A percentile compares a stretch with the other conserved stretches of the same genome.
Evolutionary conservation across 2,329 filamentous ascomycete genomes (phyloP).

Genomic region (Incumbomyces delicatus): DNA sequence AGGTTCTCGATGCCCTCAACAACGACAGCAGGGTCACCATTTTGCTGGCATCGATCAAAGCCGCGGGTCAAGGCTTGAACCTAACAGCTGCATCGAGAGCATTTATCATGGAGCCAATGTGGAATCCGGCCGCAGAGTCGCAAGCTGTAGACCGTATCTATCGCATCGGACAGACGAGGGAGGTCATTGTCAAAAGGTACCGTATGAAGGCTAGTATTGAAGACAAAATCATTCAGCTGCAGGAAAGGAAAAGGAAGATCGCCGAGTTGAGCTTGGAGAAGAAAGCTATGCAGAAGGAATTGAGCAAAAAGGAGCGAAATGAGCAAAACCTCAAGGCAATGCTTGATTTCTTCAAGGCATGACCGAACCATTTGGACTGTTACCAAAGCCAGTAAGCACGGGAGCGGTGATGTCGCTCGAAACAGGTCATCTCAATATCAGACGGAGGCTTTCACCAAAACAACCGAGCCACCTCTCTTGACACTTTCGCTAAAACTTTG

Average conservation of each 20-base stretch:
- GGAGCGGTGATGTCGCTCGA: too few species aligned
- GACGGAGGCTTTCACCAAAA: too few species aligned
- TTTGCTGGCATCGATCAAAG: conserved; percentile 84
- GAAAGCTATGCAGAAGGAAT: conserved; percentile 23
- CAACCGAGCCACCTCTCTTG: too few species aligned
- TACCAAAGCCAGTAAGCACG: too few species aligned
- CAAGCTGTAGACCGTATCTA: conserved; percentile 93
- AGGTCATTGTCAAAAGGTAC: conserved; percentile 76
- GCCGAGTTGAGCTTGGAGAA: conserved; percentile 78
- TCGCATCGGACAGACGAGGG: conserved; percentile 78
- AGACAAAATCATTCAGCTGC: conserved; percentile 81
- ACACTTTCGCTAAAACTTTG: too few species aligned
- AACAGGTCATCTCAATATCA: too few species aligned
- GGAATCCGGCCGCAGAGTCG: conserved; percentile 88
- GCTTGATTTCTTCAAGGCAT: conserved; percentile 18
- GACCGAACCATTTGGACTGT: conserved; percentile 1
- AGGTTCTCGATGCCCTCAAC: conserved; percentile 68
- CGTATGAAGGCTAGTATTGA: conserved; percentile 89
- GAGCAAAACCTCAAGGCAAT: conserved; percentile 21
- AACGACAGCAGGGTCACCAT: conserved; percentile 62
- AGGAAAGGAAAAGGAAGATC: conserved; percentile 85
- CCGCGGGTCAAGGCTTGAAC: conserved; percentile 85
- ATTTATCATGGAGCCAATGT: conserved; percentile 97
- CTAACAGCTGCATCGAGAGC: conserved; percentile 76
- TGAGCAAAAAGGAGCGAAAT: conserved; percentile 20